Evolutionary conservation across 345 rosid genomes (phyloP).

Genomic region (Capsella bursapastoris): DNA sequence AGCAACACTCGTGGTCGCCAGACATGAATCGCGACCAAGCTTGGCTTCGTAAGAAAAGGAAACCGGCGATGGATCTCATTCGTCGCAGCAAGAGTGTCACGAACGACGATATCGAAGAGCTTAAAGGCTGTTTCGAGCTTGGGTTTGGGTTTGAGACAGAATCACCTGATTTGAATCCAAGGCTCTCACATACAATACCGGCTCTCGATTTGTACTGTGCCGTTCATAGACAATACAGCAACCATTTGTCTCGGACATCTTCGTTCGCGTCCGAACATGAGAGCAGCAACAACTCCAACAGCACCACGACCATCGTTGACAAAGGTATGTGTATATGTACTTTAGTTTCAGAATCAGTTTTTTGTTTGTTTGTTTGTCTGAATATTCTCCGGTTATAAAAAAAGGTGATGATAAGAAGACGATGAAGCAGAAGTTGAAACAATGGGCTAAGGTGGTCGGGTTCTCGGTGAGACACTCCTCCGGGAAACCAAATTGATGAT

Average conservation of each 20-base stretch:
- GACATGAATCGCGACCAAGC: constrained; percentile 67
- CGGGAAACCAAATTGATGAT: constrained; percentile 42
- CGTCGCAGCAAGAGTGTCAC: constrained; percentile 59
- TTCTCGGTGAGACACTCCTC: constrained; percentile 61
- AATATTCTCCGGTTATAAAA: neutral
- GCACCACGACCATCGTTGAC: constrained; percentile 49
- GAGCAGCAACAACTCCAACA: constrained; percentile 24
- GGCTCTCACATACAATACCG: constrained; percentile 65
- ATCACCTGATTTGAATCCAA: constrained; percentile 64
- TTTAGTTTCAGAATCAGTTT: neutral
- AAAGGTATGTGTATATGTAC: constrained; percentile 49
- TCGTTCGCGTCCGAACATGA: constrained; percentile 56
- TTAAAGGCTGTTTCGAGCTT: constrained; percentile 76
- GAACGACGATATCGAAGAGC: constrained; percentile 81
- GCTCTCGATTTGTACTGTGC: constrained; percentile 75
- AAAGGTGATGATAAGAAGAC: constrained; percentile 69
- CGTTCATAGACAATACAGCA: constrained; percentile 59
- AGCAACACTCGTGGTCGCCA: constrained; percentile 73
- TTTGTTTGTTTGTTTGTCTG: neutral
- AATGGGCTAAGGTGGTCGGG: constrained; percentile 88
- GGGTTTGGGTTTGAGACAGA: constrained; percentile 78
- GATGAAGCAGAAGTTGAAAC: constrained; percentile 74
- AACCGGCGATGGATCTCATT: neutral
- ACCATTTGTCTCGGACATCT: constrained; percentile 58
- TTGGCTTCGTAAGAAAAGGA: constrained; percentile 66